Base-by-base conservation (phyloP, 2,329 filamentous ascomycete genomes). In the Cercospora janseana region DNA sequence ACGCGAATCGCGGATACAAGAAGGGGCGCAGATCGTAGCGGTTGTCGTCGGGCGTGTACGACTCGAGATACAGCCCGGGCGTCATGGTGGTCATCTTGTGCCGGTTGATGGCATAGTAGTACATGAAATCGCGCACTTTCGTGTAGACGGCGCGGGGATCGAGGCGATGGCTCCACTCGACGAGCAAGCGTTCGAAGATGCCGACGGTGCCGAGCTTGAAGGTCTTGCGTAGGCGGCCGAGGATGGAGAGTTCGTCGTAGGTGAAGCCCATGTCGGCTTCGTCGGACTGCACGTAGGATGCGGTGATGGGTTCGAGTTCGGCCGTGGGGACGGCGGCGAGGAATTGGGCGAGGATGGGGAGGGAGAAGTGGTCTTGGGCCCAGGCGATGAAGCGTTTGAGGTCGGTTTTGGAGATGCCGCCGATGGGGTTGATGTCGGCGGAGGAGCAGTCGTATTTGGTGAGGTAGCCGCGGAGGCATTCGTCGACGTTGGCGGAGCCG, bases 321-420 rank as follows among this genome's bases (percentile, higher is more conserved):
- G 73, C 73, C 0, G 73, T 76, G 3, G 72, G 74, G 0, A 71
- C 70, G 4, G 73, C 85, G 9, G 75, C 72, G 29, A 90, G 67
- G 70, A 90, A 91, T 7, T 80, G 75, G 7, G 80, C 67, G 1
- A 89, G 76, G 46, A 86, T 79, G 0, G 83, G 82, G 1, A 91
- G 68, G 4, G 77, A 66, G 61, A 86, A 88, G 27, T 76, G 70
- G 13, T 65, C 70, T 45, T 73, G 67, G 2, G 82, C 79, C 76
- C 80, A 89, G n/a, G 70, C 71, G 52, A 89, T 86, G 69, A 91
- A 89, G 7, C 77, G 70, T 66, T 86, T 87, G 1, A 88, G 71
- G 59, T 90, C 86, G 2, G 75, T 80, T 66, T 88, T 89, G 50
- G 73, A 76, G 49, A 83, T 79, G 8, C 75, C 75, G 12, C 80